A percentile compares a stretch with the other conserved stretches of the same genome.
Evolutionary conservation across 805 yeast species (phyloP).

Genomic region (Wickerhamiella allomyrinae): DNA sequence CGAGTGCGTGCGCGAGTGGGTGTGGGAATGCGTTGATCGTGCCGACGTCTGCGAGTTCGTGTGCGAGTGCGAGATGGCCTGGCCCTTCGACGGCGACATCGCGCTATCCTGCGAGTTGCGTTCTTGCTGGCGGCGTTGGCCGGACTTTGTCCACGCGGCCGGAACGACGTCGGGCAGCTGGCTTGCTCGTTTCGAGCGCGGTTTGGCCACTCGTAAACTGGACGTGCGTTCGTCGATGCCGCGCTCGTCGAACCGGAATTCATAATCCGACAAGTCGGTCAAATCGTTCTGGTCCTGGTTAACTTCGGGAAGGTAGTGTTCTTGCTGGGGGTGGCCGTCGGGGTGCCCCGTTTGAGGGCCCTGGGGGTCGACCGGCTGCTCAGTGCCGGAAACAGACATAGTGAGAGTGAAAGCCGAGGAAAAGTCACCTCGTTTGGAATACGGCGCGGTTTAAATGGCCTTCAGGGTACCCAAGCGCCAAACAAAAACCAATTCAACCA

Average conservation of each 20-base stretch:
- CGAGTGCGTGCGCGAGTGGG: background rate
- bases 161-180: conserved; percentile 1
- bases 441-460: too few relatives aligned
- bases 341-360: too few relatives aligned
- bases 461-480: too few relatives aligned
- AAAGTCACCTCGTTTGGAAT: too few relatives aligned
- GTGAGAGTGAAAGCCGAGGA: too few relatives aligned
- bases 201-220: background rate
- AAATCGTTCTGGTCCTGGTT: background rate
- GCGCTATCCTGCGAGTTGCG: background rate
- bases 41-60: background rate
- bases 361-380: too few relatives aligned
- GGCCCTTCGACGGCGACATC: background rate
- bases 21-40: background rate
- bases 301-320: background rate
- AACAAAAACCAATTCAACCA: too few relatives aligned
- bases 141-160: conserved; percentile 4
- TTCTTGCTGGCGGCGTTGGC: conserved; percentile 3
- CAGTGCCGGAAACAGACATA: too few relatives aligned
- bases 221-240: background rate
- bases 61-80: background rate
- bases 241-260: background rate
- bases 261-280: background rate
- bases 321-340: too few relatives aligned
- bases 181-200: background rate